Base-by-base conservation (phyloP, 1,284 basidiomycete species). In the Phylloboletellus chloephorus region DNA sequence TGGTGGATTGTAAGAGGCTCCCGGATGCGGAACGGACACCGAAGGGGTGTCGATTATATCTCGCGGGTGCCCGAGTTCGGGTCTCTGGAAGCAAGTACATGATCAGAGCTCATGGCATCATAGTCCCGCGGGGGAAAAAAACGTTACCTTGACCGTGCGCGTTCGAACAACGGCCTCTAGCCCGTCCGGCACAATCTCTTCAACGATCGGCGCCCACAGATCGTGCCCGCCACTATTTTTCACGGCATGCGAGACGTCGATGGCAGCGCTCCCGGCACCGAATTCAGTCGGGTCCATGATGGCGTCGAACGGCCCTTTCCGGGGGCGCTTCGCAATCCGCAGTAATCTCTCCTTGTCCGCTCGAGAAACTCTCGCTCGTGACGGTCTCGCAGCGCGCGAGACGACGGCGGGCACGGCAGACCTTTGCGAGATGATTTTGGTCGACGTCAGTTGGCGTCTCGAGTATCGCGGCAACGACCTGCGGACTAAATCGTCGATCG, bases 1-100 rank as follows among this genome's bases (percentile, higher is more conserved):
- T 0, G 82, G 78, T 0, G 95, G 95, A 62, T 98, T 98, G 66
- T 98, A 98, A n/a, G 90, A 94, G 5, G 83, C 77, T 13, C 95
- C 95, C 20, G 82, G 80, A 50, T 90, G 88, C 0, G 95, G 95
- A 5, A 78, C 63, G 1, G 75, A 63, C 2, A 94, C 74, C 0
- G 88, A 83, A 4, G 83, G 76, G 0, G 82, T 49, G 7, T 71
- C 64, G 40, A 87, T 88, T 16, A 62, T 41, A 12, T 73, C 68
- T 31, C 73, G 72, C 0, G 74, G 73, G 45, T 76, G 69, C 17
- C 62, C 58, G 4, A 67, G 54, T 1, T 62, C 55, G n/a, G 76
- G 82, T 42, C 68, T 66, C 78, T 81, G 41, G 32, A 30, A 34
- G 24, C 23, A 31, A 31, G 38, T 16, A 19, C 7, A 23, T 39